Evolutionary conservation across 495 filamentous ascomycete genomes (phyloP).

Genomic region (Annulohypoxylon maeteangense): DNA sequence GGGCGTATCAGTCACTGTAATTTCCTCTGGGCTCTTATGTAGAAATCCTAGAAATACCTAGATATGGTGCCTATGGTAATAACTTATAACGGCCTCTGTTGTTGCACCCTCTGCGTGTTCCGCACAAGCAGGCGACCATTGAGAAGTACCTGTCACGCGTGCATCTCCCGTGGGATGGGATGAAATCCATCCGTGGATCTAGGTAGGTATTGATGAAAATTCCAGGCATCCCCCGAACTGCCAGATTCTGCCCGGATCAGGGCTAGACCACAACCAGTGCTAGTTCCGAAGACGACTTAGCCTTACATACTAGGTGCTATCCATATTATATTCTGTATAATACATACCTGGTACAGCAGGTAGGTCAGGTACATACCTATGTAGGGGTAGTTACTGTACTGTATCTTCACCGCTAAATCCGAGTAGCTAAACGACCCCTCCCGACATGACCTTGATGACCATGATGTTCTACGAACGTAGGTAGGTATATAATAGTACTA

Average conservation of each 20-base stretch:
- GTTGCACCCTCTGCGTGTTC: slow-evolving; percentile 8
- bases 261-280: background rate
- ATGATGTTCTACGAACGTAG: background rate
- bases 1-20: slow-evolving; percentile 12
- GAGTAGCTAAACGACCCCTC: background rate
- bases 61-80: too few species aligned
- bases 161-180: slow-evolving; percentile 19
- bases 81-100: too few species aligned
- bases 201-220: background rate
- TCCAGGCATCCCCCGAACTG: background rate
- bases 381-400: too few species aligned
- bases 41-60: background rate
- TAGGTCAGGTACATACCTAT: too few species aligned
- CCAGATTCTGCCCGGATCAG: slow-evolving; percentile 13
- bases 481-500: background rate
- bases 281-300: background rate
- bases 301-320: background rate
- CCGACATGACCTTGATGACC: background rate
- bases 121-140: slow-evolving; percentile 4
- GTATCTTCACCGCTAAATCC: background rate
- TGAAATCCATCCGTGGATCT: slow-evolving; percentile 14
- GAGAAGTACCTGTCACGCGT: slow-evolving; percentile 21
- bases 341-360: too few species aligned
- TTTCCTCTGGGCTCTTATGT: too few species aligned
- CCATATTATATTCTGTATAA: too few species aligned